Base-by-base conservation (phyloP, 768 basidiomycete genomes). In the Chalciporus piperatus region DNA sequence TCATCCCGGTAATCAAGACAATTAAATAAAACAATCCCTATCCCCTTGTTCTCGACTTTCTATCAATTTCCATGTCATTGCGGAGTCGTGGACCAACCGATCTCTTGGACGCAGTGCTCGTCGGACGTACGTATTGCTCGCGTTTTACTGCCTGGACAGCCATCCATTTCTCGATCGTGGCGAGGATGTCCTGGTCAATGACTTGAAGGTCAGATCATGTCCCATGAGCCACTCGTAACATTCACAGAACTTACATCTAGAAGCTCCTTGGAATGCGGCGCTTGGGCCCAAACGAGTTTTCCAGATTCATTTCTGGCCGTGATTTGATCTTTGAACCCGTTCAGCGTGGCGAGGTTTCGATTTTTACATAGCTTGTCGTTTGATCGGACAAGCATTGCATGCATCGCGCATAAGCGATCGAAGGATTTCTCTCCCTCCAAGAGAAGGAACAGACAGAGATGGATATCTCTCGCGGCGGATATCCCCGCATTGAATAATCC, bases 41-140 rank as follows among this genome's bases (percentile, higher is more conserved):
- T n/a, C n/a, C n/a, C n/a, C n/a, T n/a, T n/a, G n/a, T n/a, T 51
- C 9, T 44, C 37, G 1, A 33, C 23, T 32, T 16, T n/a, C 9
- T 16, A 3, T 43, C 17, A 75, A 68, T 84, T 84, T 32, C 76
- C 62, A 69, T 68, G 47, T n/a, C n/a, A 9, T 39, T 40, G 45
- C 58, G 61, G 23, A 67, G 9, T 46, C 68, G 59, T 19, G 68
- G 67, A 38, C 67, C 67, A 33, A 61, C 51, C 16, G 59, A 50
- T 9, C 53, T 57, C 32, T 35, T 50, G 25, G 4, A 13, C 11
- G 19, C 45, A 41, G n/a, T 25, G 43, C 27, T 27, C 7, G 28
- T 28, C 41, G 0, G 39, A 1, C 16, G 37, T 38, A 9, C 47
- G 40, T 41, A 39, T 20, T 42, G 40, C 17, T 64, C 55, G 25